Base-by-base conservation (phyloP, 164 flowering plant species). In the Protea cynaroides region DNA sequence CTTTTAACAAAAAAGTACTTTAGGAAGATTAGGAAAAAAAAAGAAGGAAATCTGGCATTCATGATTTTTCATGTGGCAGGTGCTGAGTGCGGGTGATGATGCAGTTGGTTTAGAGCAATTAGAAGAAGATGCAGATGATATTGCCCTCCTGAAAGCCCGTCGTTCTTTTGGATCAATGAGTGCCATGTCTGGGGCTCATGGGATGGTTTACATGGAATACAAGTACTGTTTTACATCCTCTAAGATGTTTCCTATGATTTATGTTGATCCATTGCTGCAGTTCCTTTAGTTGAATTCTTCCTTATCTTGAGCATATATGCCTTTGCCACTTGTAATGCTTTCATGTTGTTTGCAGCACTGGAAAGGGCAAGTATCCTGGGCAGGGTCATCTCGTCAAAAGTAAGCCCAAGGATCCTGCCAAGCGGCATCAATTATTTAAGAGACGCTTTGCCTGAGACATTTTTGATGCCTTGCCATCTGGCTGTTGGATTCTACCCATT, bases 201-300 rank as follows among this genome's bases (percentile, higher is more conserved):
- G 95, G 63, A 89, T 81, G 93, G 85, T 89, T 62, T 94, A 94
- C 81, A 83, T 86, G 90, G 98, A 94, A 73, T 94, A 86, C 81
- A 83, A 66, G 96, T 91, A 80, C 15, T 49, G 6, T 18, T 49
- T 49, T 49, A n/a, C 19, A 49, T 18, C 52, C 15, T 15, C 14
- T 15, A 15, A 49, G 19, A 49, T 15, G 15, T 21, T 8, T 34
- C 46, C 2, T 17, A n/a, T 17, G 4, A 52, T 18, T 15, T 9
- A 22, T 36, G 11, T 11, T 43, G 13, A 17, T 19, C 17, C 9
- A 25, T 34, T 7, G 0, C 51, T 19, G 10, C 34, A 29, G 4
- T 29, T 44, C 49, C 49, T 8, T 4, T 15, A 5, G 1, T 55
- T 60, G 56, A 25, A 59, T 65, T 23, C 58, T 15, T 36, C 57